Evolutionary conservation across 768 basidiomycete genomes (phyloP).

Genomic region (Amanita jacksonii): DNA sequence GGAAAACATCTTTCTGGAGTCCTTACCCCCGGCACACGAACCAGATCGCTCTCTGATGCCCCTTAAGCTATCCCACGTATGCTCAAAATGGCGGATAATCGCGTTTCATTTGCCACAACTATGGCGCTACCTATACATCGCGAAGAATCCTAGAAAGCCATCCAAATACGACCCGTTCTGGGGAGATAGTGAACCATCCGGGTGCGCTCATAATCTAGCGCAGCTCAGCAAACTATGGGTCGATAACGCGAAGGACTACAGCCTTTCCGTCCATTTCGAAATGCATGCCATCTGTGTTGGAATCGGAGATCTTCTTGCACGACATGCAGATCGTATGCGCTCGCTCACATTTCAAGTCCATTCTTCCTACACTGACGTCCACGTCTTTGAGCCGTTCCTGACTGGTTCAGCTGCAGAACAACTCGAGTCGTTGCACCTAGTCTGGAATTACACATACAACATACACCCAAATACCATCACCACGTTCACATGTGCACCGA

Average conservation of each 20-base stretch:
- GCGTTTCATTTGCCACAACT: conserved; percentile 1
- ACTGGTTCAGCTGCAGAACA: not conserved
- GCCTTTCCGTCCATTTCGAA: conserved; percentile 1
- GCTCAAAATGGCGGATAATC: not conserved
- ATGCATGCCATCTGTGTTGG: not conserved
- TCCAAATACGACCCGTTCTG: conserved; percentile 2
- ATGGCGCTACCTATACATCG: conserved; percentile 2
- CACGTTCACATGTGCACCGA: not conserved
- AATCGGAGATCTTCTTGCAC: not conserved
- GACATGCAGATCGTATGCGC: not conserved
- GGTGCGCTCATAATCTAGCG: not conserved
- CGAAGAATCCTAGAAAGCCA: not conserved
- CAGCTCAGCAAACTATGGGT: not conserved
- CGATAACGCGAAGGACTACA: not conserved
- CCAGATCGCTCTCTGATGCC: not conserved
- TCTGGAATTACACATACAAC: not conserved
- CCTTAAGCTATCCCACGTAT: not conserved
- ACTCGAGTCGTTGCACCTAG: not conserved
- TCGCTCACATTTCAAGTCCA: conserved; percentile 1
- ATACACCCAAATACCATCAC: not conserved
- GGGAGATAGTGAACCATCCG: not conserved
- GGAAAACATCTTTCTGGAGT: conserved; percentile 2
- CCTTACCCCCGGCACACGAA: not conserved
- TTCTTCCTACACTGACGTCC: not conserved
- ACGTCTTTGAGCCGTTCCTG: not conserved